phyloP scores from a whole-genome alignment of 179 eudicot genomes.

The Vitellaria paradoxa region DNA sequence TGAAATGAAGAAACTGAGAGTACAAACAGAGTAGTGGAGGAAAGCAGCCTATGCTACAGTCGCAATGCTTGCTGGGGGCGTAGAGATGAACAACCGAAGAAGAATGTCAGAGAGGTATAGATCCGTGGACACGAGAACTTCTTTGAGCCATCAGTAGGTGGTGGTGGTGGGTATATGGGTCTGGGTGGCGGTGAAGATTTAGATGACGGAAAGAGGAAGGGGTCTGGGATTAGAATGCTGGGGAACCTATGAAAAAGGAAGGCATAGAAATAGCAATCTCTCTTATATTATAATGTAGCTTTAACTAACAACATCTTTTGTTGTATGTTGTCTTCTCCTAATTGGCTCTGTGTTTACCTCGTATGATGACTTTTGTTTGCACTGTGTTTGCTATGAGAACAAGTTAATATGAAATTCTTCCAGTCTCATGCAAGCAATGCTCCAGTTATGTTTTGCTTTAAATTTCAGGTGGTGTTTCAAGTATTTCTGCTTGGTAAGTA shows the following conservation, averaged over 20 bases:
- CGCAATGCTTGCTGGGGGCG: conserved; percentile 63
- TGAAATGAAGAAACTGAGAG: conserved; percentile 83
- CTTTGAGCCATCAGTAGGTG: conserved; percentile 28
- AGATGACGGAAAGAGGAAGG: conserved; percentile 76
- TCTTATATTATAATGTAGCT: neutral
- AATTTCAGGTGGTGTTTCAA: no score
- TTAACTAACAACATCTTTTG: conserved; percentile 1
- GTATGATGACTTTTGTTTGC: neutral
- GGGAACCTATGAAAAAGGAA: conserved; percentile 95
- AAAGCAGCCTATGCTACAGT: conserved; percentile 99
- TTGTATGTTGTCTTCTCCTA: neutral
- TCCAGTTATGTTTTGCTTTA: no score
- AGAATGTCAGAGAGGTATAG: conserved; percentile 66
- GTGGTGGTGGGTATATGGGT: conserved; percentile 35
- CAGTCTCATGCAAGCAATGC: no score
- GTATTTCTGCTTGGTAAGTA: no score
- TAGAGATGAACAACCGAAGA: conserved; percentile 41
- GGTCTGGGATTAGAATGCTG: conserved; percentile 71
- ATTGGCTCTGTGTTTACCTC: neutral
- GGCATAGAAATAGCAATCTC: conserved; percentile 45
- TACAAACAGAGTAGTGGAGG: conserved; percentile 95
- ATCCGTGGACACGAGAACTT: conserved; percentile 62
- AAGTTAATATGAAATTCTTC: no score
- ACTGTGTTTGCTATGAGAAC: no score
- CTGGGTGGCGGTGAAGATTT: conserved; percentile 54